A percentile compares a stretch with the other conserved stretches of the same genome.
Evolutionary conservation across 176 grass and related monocot species (phyloP).

Genomic region (Cenchrus fungigraminus): DNA sequence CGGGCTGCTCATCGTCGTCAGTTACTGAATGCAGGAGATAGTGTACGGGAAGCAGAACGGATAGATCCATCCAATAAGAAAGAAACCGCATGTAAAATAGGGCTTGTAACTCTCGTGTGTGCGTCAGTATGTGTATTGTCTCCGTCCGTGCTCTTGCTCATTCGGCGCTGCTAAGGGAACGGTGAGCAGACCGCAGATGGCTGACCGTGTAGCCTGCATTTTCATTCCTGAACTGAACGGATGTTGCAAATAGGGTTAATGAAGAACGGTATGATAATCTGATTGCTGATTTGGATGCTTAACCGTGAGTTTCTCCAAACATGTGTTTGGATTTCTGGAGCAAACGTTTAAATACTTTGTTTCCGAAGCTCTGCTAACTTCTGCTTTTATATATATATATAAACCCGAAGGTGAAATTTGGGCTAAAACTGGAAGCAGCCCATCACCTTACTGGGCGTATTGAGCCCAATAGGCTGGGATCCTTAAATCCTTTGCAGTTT

Average conservation of each 20-base stretch:
- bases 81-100: constrained; percentile 45
- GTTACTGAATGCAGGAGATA: constrained; percentile 41
- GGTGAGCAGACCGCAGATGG: constrained; percentile 24
- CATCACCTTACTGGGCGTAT: background rate
- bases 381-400: background rate
- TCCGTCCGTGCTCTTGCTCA: constrained; percentile 21
- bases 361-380: background rate
- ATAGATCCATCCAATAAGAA: constrained; percentile 42
- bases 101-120: constrained; percentile 34
- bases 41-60: constrained; percentile 24
- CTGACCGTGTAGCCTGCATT: constrained; percentile 28
- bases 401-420: background rate
- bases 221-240: constrained; percentile 30
- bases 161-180: constrained; percentile 25
- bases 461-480: no score
- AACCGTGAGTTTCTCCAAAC: background rate
- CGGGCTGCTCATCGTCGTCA: constrained; percentile 71
- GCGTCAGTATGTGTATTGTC: background rate
- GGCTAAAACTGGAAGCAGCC: background rate
- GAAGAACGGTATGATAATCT: constrained; percentile 32
- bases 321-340: background rate
- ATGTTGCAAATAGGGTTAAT: constrained; percentile 41
- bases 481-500: no score
- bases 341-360: background rate
- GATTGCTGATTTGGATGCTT: constrained; percentile 1